Evolutionary conservation across 73 alveolate genomes (phyloP).

Genomic region (Paramecium biaurelia): DNA sequence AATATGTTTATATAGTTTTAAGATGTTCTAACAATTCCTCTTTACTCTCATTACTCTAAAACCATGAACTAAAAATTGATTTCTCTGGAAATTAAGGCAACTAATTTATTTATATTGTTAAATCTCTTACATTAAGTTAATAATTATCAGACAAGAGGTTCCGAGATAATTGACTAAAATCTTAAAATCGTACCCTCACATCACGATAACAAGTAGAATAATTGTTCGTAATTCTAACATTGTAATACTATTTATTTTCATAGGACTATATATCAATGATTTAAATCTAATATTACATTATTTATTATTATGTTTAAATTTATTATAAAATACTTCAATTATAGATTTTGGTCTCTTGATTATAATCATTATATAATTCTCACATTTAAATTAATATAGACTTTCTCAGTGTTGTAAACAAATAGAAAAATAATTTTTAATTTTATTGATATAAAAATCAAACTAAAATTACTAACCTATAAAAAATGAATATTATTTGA

Average conservation of each 20-base stretch:
- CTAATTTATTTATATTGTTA: neutral
- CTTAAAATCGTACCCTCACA: slow-evolving; percentile 25
- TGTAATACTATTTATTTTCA: slow-evolving; percentile 12
- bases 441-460: too few relatives aligned
- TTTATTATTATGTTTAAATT: neutral
- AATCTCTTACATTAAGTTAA: neutral
- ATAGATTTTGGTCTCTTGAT: neutral
- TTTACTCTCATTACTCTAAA: neutral
- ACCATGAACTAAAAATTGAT: slow-evolving; percentile 29
- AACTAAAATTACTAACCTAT: too few relatives aligned
- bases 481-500: too few relatives aligned
- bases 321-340: neutral
- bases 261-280: neutral
- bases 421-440: too few relatives aligned
- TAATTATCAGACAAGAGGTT: neutral
- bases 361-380: neutral
- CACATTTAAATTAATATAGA: neutral
- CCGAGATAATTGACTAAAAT: neutral
- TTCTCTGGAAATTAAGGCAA: slow-evolving; percentile 18
- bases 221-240: neutral
- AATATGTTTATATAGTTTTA: neutral
- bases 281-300: neutral
- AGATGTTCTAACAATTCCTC: neutral
- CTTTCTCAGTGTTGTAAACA: too few relatives aligned
- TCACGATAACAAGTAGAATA: neutral